Evolutionary conservation across 1,284 basidiomycete genomes (phyloP), one percentile per base, ranked within the genome.

Genomic region (Trametes polyzona): DNA sequence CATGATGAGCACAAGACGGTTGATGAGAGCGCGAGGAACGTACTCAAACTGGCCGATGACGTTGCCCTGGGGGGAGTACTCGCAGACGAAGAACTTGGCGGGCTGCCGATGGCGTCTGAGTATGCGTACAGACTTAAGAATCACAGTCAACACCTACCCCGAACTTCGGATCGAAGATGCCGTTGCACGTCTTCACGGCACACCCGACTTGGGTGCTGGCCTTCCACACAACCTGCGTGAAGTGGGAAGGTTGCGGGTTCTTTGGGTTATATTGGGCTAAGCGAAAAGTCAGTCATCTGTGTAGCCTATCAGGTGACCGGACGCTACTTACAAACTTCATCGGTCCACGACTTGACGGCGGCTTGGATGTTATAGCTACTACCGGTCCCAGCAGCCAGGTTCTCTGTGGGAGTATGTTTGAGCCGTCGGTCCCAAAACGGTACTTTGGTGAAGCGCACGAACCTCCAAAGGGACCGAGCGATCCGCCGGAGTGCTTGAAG

Each of bases 151-250:
- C 6, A 16, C 44, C 2, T 66, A 87, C 83, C 56, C 81, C 83
- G 63, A 76, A 84, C 46, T 72, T 77, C 26, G 80, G 50, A 26
- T 66, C 69, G 66, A 86, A 83, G 56, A 86, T 83, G 26, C 79
- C 81, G 62, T 68, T 70, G 71, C 84, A 87, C 16, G 69, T 62
- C 52, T 77, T 71, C 33, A 81, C 74, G 21, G 83, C 87, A 68
- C 87, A 90, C 26, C 87, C 88, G 29, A 89, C 73, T 58, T 87
- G 73, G 1, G 78, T 82, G 11, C 81, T 80, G 8, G 70, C 76
- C 71, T 90, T 88, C 87, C 88, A 90, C 3, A 90, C 86, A 39
- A 72, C 69, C 70, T 90, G 87, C 7, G 87, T 90, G 67, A 85
- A 90, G 68, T 90, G 87, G 47, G 85, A 87, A 16, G 79, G 65